Base-by-base conservation (phyloP, 176 grass and related monocot genomes). In the Panicum miliaceum region DNA sequence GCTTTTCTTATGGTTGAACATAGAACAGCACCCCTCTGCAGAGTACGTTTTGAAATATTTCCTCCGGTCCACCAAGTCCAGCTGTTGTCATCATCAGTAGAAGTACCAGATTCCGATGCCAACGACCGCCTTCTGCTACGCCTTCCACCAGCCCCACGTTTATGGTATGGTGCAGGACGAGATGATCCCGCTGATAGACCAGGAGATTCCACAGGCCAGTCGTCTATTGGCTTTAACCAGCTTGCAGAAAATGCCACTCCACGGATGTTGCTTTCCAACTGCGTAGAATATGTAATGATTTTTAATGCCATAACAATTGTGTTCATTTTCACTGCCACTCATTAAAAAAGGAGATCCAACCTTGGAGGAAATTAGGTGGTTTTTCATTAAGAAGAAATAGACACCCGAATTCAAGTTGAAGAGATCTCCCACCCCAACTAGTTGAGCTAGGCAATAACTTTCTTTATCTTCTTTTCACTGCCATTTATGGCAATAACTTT, bases 201-300 rank as follows among this genome's bases (percentile, higher is more conserved):
- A 79, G 91, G 82, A 81, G 84, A 88, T 78, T 92, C 86, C 37
- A 82, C 41, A 47, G 88, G 87, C 75, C 91, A 90, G 48, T 96
- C 93, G 67, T 94, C 91, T 46, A 90, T 74, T 62, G 92, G 78
- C 81, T 94, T 99, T 45, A 92, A 91, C 97, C 97, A 99, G 42
- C 80, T 89, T 81, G 83, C 76, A 77, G 84, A 92, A 78, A 99
- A 92, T 74, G 93, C 86, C 81, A 99, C 88, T 81, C 77, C 87
- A 76, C 91, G 90, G 69, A 99, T 92, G 80, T 89, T 96, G 73
- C 81, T 90, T 86, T 99, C 97, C 86, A 99, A 63, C 97, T 96
- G 91, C 86, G 84, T 68, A 82, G 34, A 81, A 78, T 40, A 88
- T 61, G 43, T 63, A 79, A 72, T 4, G 77, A 78, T 8, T 65